A percentile compares a stretch with the other conserved stretches of the same genome.
Evolutionary conservation across 2,329 filamentous ascomycete species (phyloP).

Genomic region (Neofusicoccum umdonicola): DNA sequence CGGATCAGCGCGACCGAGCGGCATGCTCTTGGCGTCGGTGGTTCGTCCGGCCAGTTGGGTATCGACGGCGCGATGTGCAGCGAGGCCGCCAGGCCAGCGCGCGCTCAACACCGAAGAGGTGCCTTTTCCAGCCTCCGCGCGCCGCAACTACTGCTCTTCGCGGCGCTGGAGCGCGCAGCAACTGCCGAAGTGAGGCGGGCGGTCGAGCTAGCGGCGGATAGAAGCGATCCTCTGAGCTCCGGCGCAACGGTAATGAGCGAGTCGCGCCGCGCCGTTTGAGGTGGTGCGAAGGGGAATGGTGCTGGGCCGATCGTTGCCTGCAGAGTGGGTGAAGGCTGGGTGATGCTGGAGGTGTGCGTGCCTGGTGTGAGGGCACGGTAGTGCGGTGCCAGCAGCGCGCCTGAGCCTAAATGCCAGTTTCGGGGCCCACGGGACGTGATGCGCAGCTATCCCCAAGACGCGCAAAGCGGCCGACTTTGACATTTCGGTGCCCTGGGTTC

Average conservation of each 20-base stretch:
- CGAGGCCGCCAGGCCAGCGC: not conserved
- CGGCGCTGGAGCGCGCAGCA: not conserved
- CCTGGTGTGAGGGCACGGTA: not conserved
- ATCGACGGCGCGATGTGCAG: not conserved
- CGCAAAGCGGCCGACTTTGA: not conserved
- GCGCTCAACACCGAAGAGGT: not conserved
- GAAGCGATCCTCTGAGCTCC: not conserved
- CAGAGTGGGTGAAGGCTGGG: not conserved
- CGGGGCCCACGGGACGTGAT: conserved; percentile 6
- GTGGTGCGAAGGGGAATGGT: conserved; percentile 4
- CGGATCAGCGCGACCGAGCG: conserved; percentile 13
- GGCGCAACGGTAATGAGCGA: conserved; percentile 1
- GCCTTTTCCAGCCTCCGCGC: not conserved
- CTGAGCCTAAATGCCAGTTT: conserved; percentile 1
- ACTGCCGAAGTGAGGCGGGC: conserved; percentile 13
- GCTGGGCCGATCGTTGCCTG: conserved; percentile 11
- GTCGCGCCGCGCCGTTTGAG: conserved; percentile 12
- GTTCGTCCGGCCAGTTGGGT: conserved; percentile 3
- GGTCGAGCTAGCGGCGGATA: conserved; percentile 13
- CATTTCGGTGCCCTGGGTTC: conserved; percentile 5
- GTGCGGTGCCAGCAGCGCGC: not conserved
- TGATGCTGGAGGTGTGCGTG: not conserved
- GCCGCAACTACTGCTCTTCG: not conserved
- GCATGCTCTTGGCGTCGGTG: not conserved
- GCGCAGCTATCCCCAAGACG: conserved; percentile 1